A percentile compares a stretch with the other conserved stretches of the same genome.
Evolutionary conservation across 2,329 filamentous ascomycete species (phyloP).

Genomic region (Epichloe sp.): DNA sequence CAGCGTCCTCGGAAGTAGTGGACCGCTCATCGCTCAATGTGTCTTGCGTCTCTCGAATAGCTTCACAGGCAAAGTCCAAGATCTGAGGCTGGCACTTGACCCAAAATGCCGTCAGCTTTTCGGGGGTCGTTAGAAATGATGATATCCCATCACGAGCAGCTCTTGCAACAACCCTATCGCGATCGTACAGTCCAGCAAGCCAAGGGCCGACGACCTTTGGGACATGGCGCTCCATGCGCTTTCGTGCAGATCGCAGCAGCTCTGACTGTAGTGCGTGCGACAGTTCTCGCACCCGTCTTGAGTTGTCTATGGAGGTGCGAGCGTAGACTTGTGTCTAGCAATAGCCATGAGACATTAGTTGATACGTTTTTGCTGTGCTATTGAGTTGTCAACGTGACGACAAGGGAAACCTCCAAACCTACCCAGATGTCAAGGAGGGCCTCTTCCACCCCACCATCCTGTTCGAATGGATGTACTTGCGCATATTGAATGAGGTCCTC

Average conservation of each 20-base stretch:
- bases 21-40: constrained; percentile 84
- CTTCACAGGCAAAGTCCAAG: constrained; percentile 68
- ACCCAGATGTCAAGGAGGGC: constrained; percentile 83
- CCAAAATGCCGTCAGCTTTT: constrained; percentile 68
- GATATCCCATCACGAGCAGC: constrained; percentile 67
- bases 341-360: neutral
- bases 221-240: constrained; percentile 71
- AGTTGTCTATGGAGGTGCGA: constrained; percentile 78
- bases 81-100: constrained; percentile 70
- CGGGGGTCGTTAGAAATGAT: constrained; percentile 60
- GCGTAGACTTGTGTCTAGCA: constrained; percentile 74
- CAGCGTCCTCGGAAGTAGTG: constrained; percentile 70
- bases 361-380: neutral
- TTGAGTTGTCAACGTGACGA: too few species aligned
- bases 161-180: constrained; percentile 60
- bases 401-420: constrained; percentile 7
- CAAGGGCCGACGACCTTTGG: constrained; percentile 74
- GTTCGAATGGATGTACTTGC: constrained; percentile 36
- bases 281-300: constrained; percentile 75
- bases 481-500: constrained; percentile 67
- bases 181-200: constrained; percentile 81
- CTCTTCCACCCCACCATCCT: constrained; percentile 58
- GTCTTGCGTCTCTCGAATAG: constrained; percentile 64
- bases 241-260: constrained; percentile 51
- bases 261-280: constrained; percentile 61